A percentile compares a stretch with the other conserved stretches of the same genome.
These are phyloP conservation scores for Fusarium torulosum DNA, from an alignment of 2,329 filamentous ascomycete species.

Conservation along the genomic window DNA sequence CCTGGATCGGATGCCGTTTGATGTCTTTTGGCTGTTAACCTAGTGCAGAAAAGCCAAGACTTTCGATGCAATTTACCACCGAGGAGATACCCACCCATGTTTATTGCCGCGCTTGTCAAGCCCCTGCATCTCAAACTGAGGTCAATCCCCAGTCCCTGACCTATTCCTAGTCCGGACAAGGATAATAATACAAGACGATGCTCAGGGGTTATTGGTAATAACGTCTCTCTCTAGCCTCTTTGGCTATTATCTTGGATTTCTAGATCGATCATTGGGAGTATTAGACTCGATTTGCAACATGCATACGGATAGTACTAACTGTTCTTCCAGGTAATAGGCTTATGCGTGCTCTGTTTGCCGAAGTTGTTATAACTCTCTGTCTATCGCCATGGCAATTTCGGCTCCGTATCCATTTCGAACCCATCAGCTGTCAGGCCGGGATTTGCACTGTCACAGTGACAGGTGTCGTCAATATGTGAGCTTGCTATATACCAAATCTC, in stretches of 20 bases:
- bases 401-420: conserved; percentile 2
- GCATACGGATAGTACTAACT: not conserved
- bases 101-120: conserved; percentile 19
- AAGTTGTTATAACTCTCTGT: conserved; percentile 2
- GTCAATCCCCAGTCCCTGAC: conserved; percentile 23
- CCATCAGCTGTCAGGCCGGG: conserved; percentile 14
- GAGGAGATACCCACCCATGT: conserved; percentile 40
- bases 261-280: not conserved
- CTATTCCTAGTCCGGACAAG: conserved; percentile 34
- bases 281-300: not conserved
- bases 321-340: conserved; percentile 16
- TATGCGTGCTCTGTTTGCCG: conserved; percentile 11
- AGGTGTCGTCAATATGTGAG: conserved; percentile 25
- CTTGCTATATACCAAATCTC: conserved; percentile 26
- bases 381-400: conserved; percentile 29
- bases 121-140: conserved; percentile 35
- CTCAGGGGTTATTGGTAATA: conserved; percentile 29
- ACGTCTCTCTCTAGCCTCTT: conserved; percentile 3
- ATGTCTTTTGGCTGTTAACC: not conserved
- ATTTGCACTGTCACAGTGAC: conserved; percentile 33
- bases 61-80: conserved; percentile 46
- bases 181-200: conserved; percentile 3
- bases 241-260: not conserved
- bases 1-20: not conserved
- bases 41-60: conserved; percentile 9